These are phyloP conservation scores for Rhizopogon salebrosus DNA, from an alignment of 768 basidiomycete genomes.

Conservation along the genomic window DNA sequence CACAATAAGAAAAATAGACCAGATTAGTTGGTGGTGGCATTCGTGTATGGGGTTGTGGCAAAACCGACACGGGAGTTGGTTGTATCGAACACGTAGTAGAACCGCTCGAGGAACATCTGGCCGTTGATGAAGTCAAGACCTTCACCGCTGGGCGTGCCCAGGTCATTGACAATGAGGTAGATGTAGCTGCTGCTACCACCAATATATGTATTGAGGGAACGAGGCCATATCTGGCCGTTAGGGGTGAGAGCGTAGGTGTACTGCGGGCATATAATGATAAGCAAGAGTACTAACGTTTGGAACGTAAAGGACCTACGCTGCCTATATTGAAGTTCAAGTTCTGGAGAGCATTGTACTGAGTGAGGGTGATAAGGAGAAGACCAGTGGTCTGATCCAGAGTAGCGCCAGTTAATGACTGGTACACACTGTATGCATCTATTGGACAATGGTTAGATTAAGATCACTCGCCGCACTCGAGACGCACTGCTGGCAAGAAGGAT, in stretches of 20 bases:
- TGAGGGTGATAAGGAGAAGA: slow-evolving; percentile 7
- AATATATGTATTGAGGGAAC: slow-evolving; percentile 27
- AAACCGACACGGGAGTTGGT: slow-evolving; percentile 37
- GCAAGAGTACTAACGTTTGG: background rate
- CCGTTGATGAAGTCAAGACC: slow-evolving; percentile 58
- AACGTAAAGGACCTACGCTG: background rate
- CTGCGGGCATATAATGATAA: background rate
- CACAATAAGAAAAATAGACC: no score
- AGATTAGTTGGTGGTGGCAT: slow-evolving; percentile 24
- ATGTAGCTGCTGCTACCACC: slow-evolving; percentile 15
- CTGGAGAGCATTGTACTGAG: slow-evolving; percentile 3
- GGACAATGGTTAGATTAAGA: background rate
- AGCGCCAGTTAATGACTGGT: slow-evolving; percentile 41
- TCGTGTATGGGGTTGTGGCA: slow-evolving; percentile 23
- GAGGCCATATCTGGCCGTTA: slow-evolving; percentile 30
- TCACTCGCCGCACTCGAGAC: slow-evolving; percentile 8
- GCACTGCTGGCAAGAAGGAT: slow-evolving; percentile 39
- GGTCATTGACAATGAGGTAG: slow-evolving; percentile 8
- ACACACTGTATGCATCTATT: no score
- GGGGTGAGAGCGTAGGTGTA: slow-evolving; percentile 23
- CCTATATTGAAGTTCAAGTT: slow-evolving; percentile 7
- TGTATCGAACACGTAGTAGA: slow-evolving; percentile 64
- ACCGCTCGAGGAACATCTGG: slow-evolving; percentile 50
- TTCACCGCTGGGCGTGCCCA: slow-evolving; percentile 29
- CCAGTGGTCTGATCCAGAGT: slow-evolving; percentile 12